Conservation (phyloP, 2,329 filamentous ascomycete species). For the Diaporthe longicolla region DNA sequence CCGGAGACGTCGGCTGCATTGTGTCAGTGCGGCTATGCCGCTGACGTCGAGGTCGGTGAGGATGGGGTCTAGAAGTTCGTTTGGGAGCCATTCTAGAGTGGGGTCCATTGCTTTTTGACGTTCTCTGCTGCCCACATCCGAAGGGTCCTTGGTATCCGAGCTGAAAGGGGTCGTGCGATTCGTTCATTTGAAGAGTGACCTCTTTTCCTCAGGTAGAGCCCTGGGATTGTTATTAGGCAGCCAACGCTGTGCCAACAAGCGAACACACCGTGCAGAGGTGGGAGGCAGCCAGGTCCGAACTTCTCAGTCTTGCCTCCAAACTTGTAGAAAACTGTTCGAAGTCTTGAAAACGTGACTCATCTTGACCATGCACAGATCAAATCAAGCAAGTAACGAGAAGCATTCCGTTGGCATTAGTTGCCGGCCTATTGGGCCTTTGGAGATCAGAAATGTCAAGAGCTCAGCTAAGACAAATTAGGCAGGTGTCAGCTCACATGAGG, state of each 20-base stretch:
- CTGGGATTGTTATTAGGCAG: not conserved
- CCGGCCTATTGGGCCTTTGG: too few relatives aligned
- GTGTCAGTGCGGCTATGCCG: not conserved
- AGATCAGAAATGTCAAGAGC: too few relatives aligned
- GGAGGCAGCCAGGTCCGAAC: not conserved
- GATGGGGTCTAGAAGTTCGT: constrained; percentile 8
- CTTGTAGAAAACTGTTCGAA: not conserved
- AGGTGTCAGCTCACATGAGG: too few relatives aligned
- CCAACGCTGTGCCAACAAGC: not conserved
- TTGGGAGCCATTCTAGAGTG: not conserved
- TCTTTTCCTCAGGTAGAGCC: not conserved
- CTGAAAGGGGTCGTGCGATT: not conserved
- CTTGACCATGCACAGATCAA: not conserved
- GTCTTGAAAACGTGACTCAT: not conserved
- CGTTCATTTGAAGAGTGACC: not conserved
- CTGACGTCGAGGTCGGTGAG: not conserved
- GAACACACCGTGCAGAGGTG: not conserved
- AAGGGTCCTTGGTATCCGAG: not conserved
- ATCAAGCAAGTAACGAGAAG: not conserved
- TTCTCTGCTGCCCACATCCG: not conserved
- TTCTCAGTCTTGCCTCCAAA: not conserved
- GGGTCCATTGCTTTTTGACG: not conserved
- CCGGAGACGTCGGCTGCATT: not conserved
- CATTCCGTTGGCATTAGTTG: too few relatives aligned
- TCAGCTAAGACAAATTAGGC: too few relatives aligned